Conservation (phyloP, 2,329 filamentous ascomycete species). For the Penicillium frequentans region DNA sequence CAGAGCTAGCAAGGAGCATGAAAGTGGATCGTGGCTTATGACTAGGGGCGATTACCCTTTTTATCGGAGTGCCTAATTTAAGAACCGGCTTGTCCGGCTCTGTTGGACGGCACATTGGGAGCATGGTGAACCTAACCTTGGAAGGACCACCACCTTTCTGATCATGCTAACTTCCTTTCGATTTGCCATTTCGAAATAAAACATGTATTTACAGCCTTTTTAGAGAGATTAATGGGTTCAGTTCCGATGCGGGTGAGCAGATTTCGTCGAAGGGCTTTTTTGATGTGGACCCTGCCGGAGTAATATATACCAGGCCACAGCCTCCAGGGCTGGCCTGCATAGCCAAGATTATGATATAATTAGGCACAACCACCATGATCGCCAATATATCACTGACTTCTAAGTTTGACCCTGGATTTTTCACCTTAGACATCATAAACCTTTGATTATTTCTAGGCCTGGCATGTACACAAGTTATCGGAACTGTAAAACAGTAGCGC, state of each 20-base stretch:
- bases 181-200: not conserved
- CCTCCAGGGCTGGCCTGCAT: not conserved
- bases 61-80: not conserved
- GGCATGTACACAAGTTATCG: too few relatives aligned
- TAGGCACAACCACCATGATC: not conserved
- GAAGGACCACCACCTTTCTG: not conserved
- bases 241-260: not conserved
- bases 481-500: too few relatives aligned
- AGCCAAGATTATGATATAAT: not conserved
- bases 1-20: not conserved
- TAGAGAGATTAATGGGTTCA: not conserved
- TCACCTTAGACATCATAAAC: too few relatives aligned
- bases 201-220: not conserved
- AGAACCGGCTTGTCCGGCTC: too few relatives aligned
- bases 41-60: not conserved
- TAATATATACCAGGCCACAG: conserved; percentile 2
- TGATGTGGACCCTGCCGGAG: not conserved
- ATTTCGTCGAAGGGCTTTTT: not conserved
- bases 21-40: not conserved
- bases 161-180: not conserved
- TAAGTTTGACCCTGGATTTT: too few relatives aligned
- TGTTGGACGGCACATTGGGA: too few relatives aligned
- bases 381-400: too few relatives aligned
- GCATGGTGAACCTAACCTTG: not conserved
- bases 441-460: too few relatives aligned